Evolutionary conservation across 305 asterid species (phyloP), one percentile per base, ranked within the genome.

Genomic region (Fraxinus sp.): DNA sequence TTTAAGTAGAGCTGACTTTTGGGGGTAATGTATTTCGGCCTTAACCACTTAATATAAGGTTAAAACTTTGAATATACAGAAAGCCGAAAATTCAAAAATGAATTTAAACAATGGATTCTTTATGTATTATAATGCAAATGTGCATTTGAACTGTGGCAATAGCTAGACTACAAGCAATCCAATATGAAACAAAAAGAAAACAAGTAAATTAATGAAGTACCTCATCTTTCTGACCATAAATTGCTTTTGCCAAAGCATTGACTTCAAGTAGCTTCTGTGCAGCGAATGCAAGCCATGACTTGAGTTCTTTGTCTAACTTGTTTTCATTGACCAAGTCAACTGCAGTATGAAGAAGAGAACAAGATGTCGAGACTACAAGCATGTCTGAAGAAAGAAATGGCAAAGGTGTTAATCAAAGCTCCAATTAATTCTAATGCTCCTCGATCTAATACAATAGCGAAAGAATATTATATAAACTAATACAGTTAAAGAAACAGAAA

Each of bases 271-370:
- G 87, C 84, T 91, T 91, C 85, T 91, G 93, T 32, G 92, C 89
- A 83, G 94, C 85, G 88, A 91, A 91, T 80, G 95, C 95, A 82
- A 91, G 89, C 95, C 95, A 90, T 74, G 93, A 88, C 87, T 87
- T 90, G 68, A 89, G 86, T 85, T 91, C 93, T 75, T 80, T 57
- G 74, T 91, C 94, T 87, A 91, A 75, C 88, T 85, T 90, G 78
- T 88, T 81, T 86, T 91, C 95, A 72, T 88, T 86, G 77, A 84
- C 90, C 84, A 91, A 83, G 83, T 91, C 95, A 82, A 91, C 93
- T n/a, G 95, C 92, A 2, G 93, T 88, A 84, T 91, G 94, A 82
- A 90, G 93, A 81, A 91, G 90, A 30, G 95, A 90, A 81, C 93
- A 90, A 26, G 95, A 91, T 26, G 95, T 90, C 77, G 95, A 90